Evolutionary conservation across 2,329 filamentous ascomycete genomes (phyloP).

Genomic region (Verticillium dahliae): DNA sequence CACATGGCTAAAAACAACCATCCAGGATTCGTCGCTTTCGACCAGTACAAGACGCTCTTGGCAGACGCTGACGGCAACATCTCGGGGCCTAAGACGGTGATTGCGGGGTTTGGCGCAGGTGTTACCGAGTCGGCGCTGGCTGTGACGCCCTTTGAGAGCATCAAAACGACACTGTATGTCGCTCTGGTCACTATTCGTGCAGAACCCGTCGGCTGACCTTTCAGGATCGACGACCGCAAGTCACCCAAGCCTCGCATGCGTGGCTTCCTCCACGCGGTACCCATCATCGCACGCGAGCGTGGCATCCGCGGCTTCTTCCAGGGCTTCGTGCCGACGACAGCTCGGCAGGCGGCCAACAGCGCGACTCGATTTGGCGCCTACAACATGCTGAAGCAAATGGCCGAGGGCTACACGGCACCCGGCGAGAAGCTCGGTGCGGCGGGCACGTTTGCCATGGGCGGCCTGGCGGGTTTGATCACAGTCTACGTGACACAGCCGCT

Average conservation of each 20-base stretch:
- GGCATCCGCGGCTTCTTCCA: constrained; percentile 93
- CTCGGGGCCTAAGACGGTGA: constrained; percentile 81
- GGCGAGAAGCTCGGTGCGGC: constrained; percentile 88
- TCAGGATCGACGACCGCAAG: constrained; percentile 93
- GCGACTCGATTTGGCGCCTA: constrained; percentile 88
- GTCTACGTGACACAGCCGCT: constrained; percentile 72
- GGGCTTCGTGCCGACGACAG: constrained; percentile 90
- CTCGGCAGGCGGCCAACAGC: constrained; percentile 89
- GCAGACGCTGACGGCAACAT: constrained; percentile 81
- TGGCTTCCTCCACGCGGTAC: constrained; percentile 86
- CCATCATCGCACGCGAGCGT: constrained; percentile 80
- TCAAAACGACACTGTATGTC: constrained; percentile 84
- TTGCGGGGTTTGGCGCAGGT: constrained; percentile 90
- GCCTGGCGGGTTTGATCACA: constrained; percentile 81
- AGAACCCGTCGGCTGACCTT: background rate
- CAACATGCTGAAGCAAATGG: constrained; percentile 83
- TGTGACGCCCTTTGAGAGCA: constrained; percentile 94
- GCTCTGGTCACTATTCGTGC: background rate
- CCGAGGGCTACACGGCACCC: constrained; percentile 84
- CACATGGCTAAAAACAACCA: background rate
- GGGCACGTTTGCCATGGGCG: constrained; percentile 87
- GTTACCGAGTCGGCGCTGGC: constrained; percentile 90
- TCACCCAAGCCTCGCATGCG: constrained; percentile 75
- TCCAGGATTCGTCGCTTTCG: constrained; percentile 85
- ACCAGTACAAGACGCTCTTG: constrained; percentile 82